Evolutionary conservation across 2,329 filamentous ascomycete genomes (phyloP).

Genomic region (Stachybotrys elegans): DNA sequence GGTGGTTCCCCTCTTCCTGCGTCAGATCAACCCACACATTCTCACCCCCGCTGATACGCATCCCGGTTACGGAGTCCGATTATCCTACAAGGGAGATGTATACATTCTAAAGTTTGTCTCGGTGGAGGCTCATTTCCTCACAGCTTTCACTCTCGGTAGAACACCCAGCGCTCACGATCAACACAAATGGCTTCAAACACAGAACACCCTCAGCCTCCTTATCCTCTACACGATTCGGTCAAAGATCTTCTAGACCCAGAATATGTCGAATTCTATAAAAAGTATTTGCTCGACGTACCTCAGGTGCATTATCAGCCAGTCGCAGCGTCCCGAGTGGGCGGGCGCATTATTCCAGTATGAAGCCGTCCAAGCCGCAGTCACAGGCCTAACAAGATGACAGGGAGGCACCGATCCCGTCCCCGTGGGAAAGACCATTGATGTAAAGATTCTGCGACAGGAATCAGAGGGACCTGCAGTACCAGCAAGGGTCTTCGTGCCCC

Average conservation of each 20-base stretch:
- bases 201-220: conserved; percentile 11
- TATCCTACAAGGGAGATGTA: too few relatives aligned
- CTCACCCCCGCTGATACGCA: too few relatives aligned
- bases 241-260: conserved; percentile 37
- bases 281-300: conserved; percentile 33
- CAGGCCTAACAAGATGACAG: not conserved
- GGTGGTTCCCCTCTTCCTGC: too few relatives aligned
- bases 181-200: not conserved
- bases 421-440: conserved; percentile 35
- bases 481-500: conserved; percentile 38
- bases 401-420: conserved; percentile 36
- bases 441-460: conserved; percentile 28
- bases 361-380: too few relatives aligned
- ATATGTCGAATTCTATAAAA: conserved; percentile 38
- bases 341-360: conserved; percentile 30
- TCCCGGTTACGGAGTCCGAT: too few relatives aligned
- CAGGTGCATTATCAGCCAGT: conserved; percentile 32
- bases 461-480: conserved; percentile 33
- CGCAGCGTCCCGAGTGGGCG: conserved; percentile 29
- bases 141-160: too few relatives aligned
- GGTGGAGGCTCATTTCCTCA: too few relatives aligned
- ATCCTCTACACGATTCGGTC: conserved; percentile 38
- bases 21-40: too few relatives aligned
- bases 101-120: too few relatives aligned
- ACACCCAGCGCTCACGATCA: too few relatives aligned